Evolutionary conservation across 257 asterid genomes (phyloP).

Genomic region (Fraxinus anomala): DNA sequence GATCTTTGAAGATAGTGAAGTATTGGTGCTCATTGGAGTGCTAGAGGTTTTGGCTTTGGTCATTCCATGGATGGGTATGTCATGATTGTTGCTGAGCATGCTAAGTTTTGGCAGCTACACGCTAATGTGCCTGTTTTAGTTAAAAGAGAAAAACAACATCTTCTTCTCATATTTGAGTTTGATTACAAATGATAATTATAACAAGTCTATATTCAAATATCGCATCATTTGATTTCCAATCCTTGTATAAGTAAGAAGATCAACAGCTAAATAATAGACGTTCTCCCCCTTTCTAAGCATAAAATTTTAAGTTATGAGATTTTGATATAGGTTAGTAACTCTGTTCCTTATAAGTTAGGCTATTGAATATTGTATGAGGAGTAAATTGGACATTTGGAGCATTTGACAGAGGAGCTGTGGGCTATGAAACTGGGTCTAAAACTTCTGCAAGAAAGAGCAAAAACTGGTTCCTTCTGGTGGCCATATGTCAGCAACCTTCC

Average conservation of each 20-base stretch:
- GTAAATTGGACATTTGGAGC: conserved; percentile 86
- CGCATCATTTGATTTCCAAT: not conserved
- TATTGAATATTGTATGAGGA: conserved; percentile 70
- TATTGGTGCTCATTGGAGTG: no score
- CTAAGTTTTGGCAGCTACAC: no score
- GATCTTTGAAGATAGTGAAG: no score
- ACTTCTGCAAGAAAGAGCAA: conserved; percentile 92
- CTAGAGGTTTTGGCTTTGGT: no score
- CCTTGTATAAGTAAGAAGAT: not conserved
- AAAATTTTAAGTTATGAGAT: not conserved
- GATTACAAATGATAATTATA: not conserved
- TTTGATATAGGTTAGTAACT: conserved; percentile 44
- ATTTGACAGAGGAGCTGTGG: conserved; percentile 99
- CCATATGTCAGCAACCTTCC: conserved; percentile 95
- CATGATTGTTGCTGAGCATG: no score
- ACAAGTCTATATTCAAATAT: not conserved
- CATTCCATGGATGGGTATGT: no score
- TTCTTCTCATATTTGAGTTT: not conserved
- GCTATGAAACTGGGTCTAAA: conserved; percentile 90
- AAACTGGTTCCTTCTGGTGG: conserved; percentile 90
- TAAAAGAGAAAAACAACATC: not conserved
- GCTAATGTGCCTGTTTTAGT: not conserved
- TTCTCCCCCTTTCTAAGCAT: not conserved
- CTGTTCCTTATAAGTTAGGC: conserved; percentile 57
- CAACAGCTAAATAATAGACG: not conserved